These are phyloP conservation scores for Zygoascus bituminiphila DNA, from an alignment of 805 yeast species.

Conservation along the genomic window DNA sequence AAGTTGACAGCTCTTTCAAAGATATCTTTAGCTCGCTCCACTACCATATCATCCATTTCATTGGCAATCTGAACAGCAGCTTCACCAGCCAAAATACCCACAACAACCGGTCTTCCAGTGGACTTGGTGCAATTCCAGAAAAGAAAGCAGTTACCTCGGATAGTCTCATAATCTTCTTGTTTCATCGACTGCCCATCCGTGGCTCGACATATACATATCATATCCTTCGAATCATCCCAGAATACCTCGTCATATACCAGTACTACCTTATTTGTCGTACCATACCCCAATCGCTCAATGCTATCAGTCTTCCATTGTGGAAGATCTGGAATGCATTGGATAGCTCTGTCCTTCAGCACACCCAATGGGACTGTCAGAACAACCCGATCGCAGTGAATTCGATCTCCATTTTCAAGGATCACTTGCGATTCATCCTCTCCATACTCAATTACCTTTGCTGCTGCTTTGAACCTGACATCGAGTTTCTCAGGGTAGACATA, in stretches of 20 bases:
- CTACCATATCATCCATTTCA: slow-evolving; percentile 27
- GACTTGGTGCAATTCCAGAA: slow-evolving; percentile 31
- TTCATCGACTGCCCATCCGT: slow-evolving; percentile 14
- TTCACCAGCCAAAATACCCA: slow-evolving; percentile 32
- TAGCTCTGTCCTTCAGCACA: slow-evolving; percentile 30
- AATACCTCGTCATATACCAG: slow-evolving; percentile 31
- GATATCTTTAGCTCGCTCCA: slow-evolving; percentile 27
- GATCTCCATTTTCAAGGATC: slow-evolving; percentile 33
- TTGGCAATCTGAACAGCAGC: slow-evolving; percentile 29
- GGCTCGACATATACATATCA: slow-evolving; percentile 27
- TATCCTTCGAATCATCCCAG: slow-evolving; percentile 31
- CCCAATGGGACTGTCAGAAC: slow-evolving; percentile 36
- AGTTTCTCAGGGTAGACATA: slow-evolving; percentile 31
- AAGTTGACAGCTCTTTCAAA: slow-evolving; percentile 17
- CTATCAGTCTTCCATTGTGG: slow-evolving; percentile 35
- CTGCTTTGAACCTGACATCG: slow-evolving; percentile 34
- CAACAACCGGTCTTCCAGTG: slow-evolving; percentile 32
- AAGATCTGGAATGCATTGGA: slow-evolving; percentile 35
- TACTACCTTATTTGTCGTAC: slow-evolving; percentile 31
- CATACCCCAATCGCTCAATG: slow-evolving; percentile 33
- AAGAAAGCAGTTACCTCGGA: slow-evolving; percentile 32
- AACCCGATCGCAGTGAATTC: slow-evolving; percentile 33
- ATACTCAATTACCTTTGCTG: slow-evolving; percentile 32
- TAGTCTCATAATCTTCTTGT: slow-evolving; percentile 18
- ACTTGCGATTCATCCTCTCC: slow-evolving; percentile 28